Conservation (phyloP, 2,329 filamentous ascomycete genomes). For the Ceratocystis colombiana region DNA sequence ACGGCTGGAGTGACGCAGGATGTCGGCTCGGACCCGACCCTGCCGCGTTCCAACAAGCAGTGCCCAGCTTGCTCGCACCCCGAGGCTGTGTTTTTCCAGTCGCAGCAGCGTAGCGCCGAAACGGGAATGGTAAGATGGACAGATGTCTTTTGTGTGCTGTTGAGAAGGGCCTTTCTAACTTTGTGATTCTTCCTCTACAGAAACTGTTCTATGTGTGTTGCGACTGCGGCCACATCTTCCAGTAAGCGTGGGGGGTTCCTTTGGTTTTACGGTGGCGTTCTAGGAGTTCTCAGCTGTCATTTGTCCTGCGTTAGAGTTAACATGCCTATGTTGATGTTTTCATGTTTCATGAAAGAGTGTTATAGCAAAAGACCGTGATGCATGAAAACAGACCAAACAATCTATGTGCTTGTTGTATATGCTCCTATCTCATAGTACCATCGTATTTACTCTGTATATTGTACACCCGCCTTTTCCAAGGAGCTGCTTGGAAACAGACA, state of each 20-base stretch:
- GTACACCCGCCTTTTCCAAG: not conserved
- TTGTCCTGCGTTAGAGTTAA: not conserved
- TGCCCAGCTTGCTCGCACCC: slow-evolving; percentile 78
- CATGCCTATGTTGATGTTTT: not conserved
- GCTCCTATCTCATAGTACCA: not conserved
- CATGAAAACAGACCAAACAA: too few relatives aligned
- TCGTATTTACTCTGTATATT: slow-evolving; percentile 4
- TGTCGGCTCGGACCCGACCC: slow-evolving; percentile 93
- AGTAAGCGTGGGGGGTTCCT: slow-evolving; percentile 32
- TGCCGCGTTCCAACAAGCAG: slow-evolving; percentile 75
- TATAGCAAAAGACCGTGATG: too few relatives aligned
- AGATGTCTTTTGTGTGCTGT: not conserved
- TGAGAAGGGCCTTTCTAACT: not conserved
- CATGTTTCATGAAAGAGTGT: not conserved
- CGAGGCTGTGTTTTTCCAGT: slow-evolving; percentile 98
- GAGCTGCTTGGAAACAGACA: not conserved
- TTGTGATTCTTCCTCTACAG: slow-evolving; percentile 36
- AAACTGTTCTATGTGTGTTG: slow-evolving; percentile 94
- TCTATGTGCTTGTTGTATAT: not conserved
- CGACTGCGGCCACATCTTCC: slow-evolving; percentile 81
- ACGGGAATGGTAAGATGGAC: slow-evolving; percentile 79
- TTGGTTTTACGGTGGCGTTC: slow-evolving; percentile 18
- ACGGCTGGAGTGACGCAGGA: slow-evolving; percentile 96
- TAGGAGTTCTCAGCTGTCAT: slow-evolving; percentile 9
- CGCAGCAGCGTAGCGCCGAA: slow-evolving; percentile 89